Conservation (phyloP, 192 early-diverging fungal genomes). For the Backusella tuberculispora region DNA sequence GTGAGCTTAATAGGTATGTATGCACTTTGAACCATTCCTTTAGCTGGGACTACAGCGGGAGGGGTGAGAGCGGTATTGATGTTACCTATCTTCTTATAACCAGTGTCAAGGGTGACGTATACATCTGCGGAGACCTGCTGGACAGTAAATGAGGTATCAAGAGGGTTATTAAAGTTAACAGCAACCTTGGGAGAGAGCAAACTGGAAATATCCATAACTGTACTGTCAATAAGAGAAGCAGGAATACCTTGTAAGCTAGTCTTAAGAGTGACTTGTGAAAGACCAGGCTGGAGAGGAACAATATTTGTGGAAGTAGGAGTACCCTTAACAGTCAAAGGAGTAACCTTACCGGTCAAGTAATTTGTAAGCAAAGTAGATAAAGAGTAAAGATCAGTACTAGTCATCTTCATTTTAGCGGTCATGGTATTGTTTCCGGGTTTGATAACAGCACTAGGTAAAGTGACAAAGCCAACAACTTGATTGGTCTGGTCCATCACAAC, state of each 20-base stretch:
- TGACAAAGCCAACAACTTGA: constrained; percentile 43
- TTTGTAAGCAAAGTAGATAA: constrained; percentile 41
- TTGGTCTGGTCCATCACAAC: constrained; percentile 28
- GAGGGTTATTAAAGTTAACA: constrained; percentile 33
- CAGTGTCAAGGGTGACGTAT: not conserved
- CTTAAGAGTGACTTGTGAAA: constrained; percentile 43
- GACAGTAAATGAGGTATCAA: constrained; percentile 31
- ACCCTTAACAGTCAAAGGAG: constrained; percentile 48
- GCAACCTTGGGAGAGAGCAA: not conserved
- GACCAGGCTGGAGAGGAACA: constrained; percentile 47
- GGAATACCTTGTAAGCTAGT: constrained; percentile 50
- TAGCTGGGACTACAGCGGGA: constrained; percentile 28
- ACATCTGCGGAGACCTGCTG: constrained; percentile 14
- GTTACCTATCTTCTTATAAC: constrained; percentile 4
- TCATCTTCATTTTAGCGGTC: constrained; percentile 46
- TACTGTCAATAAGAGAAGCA: constrained; percentile 40
- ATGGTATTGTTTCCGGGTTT: constrained; percentile 51
- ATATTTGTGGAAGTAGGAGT: constrained; percentile 42
- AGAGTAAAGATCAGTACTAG: constrained; percentile 30
- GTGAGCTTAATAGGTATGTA: constrained; percentile 8
- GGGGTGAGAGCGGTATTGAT: not conserved
- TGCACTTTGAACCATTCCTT: constrained; percentile 8
- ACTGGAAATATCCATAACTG: constrained; percentile 21
- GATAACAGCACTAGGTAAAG: constrained; percentile 46
- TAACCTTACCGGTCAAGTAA: constrained; percentile 44